phyloP scores from a whole-genome alignment of 1,139 yeast genomes.

The Blastobotrys ciferrii region DNA sequence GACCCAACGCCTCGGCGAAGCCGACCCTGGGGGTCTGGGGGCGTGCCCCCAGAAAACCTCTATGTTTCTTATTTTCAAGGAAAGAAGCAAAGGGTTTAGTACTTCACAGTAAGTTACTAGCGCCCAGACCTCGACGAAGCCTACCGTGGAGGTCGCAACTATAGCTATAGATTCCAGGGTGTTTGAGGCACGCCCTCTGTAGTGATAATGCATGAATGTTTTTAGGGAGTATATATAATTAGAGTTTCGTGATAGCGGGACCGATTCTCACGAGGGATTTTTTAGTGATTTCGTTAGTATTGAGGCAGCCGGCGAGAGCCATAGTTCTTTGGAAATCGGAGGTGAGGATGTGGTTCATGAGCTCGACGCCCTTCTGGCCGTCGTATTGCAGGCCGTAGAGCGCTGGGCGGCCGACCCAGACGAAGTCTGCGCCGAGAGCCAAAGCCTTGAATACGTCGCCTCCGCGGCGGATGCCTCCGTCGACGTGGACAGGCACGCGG shows the following conservation, averaged over 20 bases:
- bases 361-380: constrained; percentile 62
- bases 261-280: constrained; percentile 30
- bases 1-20: too few species aligned
- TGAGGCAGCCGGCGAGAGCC: constrained; percentile 35
- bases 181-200: too few species aligned
- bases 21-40: too few species aligned
- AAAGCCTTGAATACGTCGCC: constrained; percentile 66
- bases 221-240: constrained; percentile 10
- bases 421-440: constrained; percentile 71
- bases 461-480: constrained; percentile 69
- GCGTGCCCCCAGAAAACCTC: too few species aligned
- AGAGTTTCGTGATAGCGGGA: constrained; percentile 27
- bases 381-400: constrained; percentile 63
- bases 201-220: too few species aligned
- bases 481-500: constrained; percentile 57
- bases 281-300: constrained; percentile 25
- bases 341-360: constrained; percentile 31
- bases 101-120: too few species aligned
- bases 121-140: too few species aligned
- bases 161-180: too few species aligned
- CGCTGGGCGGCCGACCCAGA: constrained; percentile 68
- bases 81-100: too few species aligned
- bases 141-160: too few species aligned
- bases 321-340: constrained; percentile 35
- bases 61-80: too few species aligned